Percentiles rank a stretch among this genome's conserved stretches.
Conservation (phyloP, 306 rosid genomes). For the Cajanus cajan region DNA sequence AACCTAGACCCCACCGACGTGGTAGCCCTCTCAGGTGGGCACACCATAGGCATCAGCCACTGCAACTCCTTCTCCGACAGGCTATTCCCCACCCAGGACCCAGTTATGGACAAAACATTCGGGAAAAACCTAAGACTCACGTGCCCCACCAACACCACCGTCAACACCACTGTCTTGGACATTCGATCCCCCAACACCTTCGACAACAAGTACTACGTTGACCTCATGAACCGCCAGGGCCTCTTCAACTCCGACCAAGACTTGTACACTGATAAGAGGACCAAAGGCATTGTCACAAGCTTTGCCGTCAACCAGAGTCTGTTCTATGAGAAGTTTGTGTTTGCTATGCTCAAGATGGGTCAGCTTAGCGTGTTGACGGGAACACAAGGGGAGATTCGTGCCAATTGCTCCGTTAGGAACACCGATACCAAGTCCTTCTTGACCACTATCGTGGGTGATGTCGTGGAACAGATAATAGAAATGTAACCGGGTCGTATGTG, state of each 20-base stretch:
- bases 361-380: slow-evolving; percentile 65
- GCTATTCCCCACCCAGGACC: slow-evolving; percentile 62
- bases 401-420: slow-evolving; percentile 58
- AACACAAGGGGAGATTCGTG: slow-evolving; percentile 59
- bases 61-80: slow-evolving; percentile 47
- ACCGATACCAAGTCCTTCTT: slow-evolving; percentile 28
- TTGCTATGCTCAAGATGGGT: slow-evolving; percentile 73
- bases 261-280: slow-evolving; percentile 44
- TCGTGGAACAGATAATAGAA: neutral
- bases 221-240: slow-evolving; percentile 68
- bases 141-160: slow-evolving; percentile 25
- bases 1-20: slow-evolving; percentile 55
- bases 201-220: slow-evolving; percentile 68
- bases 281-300: slow-evolving; percentile 47
- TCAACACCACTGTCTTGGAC: slow-evolving; percentile 46
- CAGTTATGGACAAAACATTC: slow-evolving; percentile 54
- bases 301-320: slow-evolving; percentile 52
- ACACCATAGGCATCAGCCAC: slow-evolving; percentile 65
- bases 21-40: slow-evolving; percentile 73
- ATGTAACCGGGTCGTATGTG: neutral
- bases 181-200: slow-evolving; percentile 54
- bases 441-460: slow-evolving; percentile 40
- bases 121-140: slow-evolving; percentile 45
- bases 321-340: slow-evolving; percentile 56
- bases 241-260: slow-evolving; percentile 71